A percentile compares a stretch with the other conserved stretches of the same genome.
Evolutionary conservation across 768 basidiomycete species (phyloP).

Genomic region (Trametopsis cervina): DNA sequence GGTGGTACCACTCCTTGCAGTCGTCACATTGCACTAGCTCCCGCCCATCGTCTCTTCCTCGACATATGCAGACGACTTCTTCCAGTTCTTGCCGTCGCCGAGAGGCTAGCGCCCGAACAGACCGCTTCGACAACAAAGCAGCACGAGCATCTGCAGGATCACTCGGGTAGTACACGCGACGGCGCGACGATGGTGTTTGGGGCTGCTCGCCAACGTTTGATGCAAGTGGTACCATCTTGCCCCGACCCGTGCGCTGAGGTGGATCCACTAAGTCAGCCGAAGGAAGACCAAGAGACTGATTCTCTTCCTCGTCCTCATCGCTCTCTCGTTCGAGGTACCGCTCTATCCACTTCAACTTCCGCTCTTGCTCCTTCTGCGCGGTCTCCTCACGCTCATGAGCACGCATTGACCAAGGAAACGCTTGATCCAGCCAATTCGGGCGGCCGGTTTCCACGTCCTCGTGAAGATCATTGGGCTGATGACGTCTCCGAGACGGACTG

Average conservation of each 20-base stretch:
- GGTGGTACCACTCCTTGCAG: constrained; percentile 78
- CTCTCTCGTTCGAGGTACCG: constrained; percentile 69
- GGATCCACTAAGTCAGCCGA: constrained; percentile 23
- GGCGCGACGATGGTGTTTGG: neutral
- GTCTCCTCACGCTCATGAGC: constrained; percentile 47
- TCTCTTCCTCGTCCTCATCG: constrained; percentile 38
- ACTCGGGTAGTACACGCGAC: constrained; percentile 33
- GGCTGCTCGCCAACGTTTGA: constrained; percentile 29
- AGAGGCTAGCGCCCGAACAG: constrained; percentile 53
- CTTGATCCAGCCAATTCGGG: constrained; percentile 74
- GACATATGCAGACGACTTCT: constrained; percentile 58
- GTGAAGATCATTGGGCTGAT: neutral
- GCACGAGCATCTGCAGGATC: constrained; percentile 75
- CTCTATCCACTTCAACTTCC: constrained; percentile 60
- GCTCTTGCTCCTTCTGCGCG: constrained; percentile 48
- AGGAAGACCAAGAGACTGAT: constrained; percentile 27
- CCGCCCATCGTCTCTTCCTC: constrained; percentile 61
- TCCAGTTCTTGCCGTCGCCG: constrained; percentile 40
- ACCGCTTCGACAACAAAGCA: constrained; percentile 66
- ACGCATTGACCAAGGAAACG: constrained; percentile 72
- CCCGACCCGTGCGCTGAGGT: constrained; percentile 37
- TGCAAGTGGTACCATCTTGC: constrained; percentile 54
- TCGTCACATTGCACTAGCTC: constrained; percentile 77
- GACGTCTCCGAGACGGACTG: constrained; percentile 7
- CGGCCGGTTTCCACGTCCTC: neutral